Base-by-base conservation (phyloP, 2,329 filamentous ascomycete genomes). In the Salinomyces thailandicus region DNA sequence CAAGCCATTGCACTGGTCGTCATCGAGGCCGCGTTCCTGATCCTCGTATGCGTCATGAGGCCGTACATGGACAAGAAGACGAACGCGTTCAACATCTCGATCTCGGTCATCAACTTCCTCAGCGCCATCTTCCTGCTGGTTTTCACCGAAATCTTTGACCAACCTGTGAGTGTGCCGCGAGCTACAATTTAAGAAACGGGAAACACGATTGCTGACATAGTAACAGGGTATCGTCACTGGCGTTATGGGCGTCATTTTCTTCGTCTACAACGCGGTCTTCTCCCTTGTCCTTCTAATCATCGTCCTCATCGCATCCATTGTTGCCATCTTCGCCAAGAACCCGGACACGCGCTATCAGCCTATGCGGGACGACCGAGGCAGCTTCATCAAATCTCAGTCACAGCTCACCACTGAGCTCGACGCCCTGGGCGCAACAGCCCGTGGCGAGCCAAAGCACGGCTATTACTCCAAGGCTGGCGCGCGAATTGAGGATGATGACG, bases 21-120 rank as follows among this genome's bases (percentile, higher is more conserved):
- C 41, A 77, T 95, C 38, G 89, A 96, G 62, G 80, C 80, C 2
- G 75, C 63, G 35, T 79, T 82, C 50, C 71, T 96, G 38, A 81
- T 94, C 50, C 77, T 66, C 15, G 78, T 85, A 38, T 81, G 78
- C 42, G 79, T 93, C 36, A 66, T 95, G 48, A 79, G 85, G 42
- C 89, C 89, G 13, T 96, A 85, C 81, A 96, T 96, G 89, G 89
- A 95, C 71, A 94, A 94, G 76, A 89, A 87, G 67, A 94, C 85
- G 43, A 96, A 95, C 62, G 79, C 80, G 32, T 93, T 94, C 72
- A 95, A 95, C 66, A 94, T 96, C 54, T 75, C 85, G 42, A 95
- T 95, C 52, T 81, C 78, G 44, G 81, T 77, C 31, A 71, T 94
- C 62, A 95, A 94, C 69, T 93, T 95, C 61, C 60, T 95, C 53